A percentile compares a stretch with the other conserved stretches of the same genome.
phyloP scores from a whole-genome alignment of 352 stramenopile species.

The Phytopythium oedochilum region DNA sequence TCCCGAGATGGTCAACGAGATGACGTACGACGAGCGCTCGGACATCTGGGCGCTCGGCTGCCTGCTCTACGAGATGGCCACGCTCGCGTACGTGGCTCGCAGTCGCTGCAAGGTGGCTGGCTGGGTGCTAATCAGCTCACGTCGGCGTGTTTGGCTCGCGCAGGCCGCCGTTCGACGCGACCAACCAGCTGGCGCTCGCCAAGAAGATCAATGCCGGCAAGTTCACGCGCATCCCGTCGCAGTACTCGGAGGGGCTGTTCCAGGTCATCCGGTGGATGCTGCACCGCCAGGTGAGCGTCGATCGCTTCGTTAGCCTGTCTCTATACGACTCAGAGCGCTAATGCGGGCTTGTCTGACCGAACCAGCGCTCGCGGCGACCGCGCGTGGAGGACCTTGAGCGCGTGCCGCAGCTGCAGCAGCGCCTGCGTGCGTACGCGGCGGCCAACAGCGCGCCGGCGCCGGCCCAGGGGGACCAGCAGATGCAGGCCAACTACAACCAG shows the following conservation, averaged over 20 bases:
- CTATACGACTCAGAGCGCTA: background rate
- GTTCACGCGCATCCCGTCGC: constrained; percentile 86
- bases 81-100: constrained; percentile 47
- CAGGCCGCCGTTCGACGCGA: constrained; percentile 89
- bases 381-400: constrained; percentile 84
- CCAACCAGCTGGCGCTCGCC: constrained; percentile 89
- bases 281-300: constrained; percentile 36
- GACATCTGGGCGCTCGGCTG: constrained; percentile 91
- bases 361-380: constrained; percentile 64
- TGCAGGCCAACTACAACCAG: constrained; percentile 78
- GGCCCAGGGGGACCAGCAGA: constrained; percentile 54
- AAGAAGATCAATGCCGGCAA: constrained; percentile 94
- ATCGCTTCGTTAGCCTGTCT: background rate
- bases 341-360: background rate
- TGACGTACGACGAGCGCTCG: constrained; percentile 90
- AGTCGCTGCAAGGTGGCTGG: background rate
- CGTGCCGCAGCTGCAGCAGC: constrained; percentile 75
- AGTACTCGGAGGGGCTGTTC: constrained; percentile 90
- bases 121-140: background rate
- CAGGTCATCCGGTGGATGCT: constrained; percentile 90
- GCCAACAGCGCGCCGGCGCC: constrained; percentile 31
- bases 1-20: constrained; percentile 90
- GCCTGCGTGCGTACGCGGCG: constrained; percentile 70
- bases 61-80: constrained; percentile 90
- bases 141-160: background rate